Evolutionary conservation across 1,284 basidiomycete species (phyloP).

Genomic region (Trichosporon inkin): DNA sequence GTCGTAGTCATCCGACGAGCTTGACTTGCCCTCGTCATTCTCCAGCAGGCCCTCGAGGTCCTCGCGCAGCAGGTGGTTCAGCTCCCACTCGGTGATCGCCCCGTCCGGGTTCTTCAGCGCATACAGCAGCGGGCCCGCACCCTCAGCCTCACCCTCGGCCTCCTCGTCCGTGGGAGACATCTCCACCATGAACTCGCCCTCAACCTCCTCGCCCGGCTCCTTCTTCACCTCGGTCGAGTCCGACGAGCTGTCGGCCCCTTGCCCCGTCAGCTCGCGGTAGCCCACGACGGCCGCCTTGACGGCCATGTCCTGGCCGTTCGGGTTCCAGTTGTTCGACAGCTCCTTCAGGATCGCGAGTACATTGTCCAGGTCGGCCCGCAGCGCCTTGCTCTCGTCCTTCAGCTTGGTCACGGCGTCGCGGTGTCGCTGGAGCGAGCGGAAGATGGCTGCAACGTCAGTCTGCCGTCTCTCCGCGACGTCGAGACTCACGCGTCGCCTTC

Average conservation of each 20-base stretch:
- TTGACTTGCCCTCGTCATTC: slow-evolving; percentile 8
- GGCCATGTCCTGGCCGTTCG: slow-evolving; percentile 96
- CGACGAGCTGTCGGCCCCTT: neutral
- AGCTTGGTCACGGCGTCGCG: slow-evolving; percentile 71
- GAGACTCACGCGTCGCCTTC: slow-evolving; percentile 71
- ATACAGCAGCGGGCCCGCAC: slow-evolving; percentile 12
- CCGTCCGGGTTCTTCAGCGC: slow-evolving; percentile 17
- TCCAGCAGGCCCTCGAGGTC: slow-evolving; percentile 21
- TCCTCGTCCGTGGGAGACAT: slow-evolving; percentile 42
- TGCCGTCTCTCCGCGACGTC: neutral
- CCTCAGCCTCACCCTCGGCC: slow-evolving; percentile 35
- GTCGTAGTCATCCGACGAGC: slow-evolving; percentile 17
- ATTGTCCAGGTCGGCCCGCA: slow-evolving; percentile 15
- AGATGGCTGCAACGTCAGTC: slow-evolving; percentile 62
- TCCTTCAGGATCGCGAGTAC: slow-evolving; percentile 66
- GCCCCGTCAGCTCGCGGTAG: slow-evolving; percentile 74
- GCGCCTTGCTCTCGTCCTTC: slow-evolving; percentile 59
- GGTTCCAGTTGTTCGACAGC: slow-evolving; percentile 84
- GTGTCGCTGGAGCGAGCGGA: slow-evolving; percentile 68
- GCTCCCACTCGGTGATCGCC: slow-evolving; percentile 16
- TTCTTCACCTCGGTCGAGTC: slow-evolving; percentile 7
- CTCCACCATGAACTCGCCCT: slow-evolving; percentile 37
- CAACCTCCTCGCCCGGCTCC: slow-evolving; percentile 37
- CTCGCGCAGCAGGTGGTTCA: slow-evolving; percentile 14
- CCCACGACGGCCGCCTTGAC: slow-evolving; percentile 93